Evolutionary conservation across 1,284 basidiomycete genomes (phyloP).

Genomic region (Tilletia horrida): DNA sequence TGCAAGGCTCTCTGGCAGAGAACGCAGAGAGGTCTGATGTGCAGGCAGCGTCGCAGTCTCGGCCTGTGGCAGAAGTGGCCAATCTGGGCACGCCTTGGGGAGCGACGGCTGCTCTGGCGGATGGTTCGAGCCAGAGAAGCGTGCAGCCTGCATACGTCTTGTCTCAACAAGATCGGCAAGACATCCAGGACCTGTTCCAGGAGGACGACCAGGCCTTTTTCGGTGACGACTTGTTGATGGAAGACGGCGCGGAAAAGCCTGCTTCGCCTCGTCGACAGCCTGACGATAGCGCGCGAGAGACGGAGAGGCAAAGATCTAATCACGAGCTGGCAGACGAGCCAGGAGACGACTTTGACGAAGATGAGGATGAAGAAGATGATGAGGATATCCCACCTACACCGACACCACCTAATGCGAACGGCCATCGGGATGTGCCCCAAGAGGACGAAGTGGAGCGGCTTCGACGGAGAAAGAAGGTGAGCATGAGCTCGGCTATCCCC

Average conservation of each 20-base stretch:
- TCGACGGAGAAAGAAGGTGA: slow-evolving; percentile 13
- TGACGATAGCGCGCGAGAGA: too few relatives aligned
- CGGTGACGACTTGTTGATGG: background rate
- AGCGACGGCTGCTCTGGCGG: slow-evolving; percentile 1
- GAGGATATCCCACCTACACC: slow-evolving; percentile 4
- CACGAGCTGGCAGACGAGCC: background rate
- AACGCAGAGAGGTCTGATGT: background rate
- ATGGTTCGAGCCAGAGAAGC: background rate
- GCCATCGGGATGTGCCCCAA: background rate
- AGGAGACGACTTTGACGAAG: background rate
- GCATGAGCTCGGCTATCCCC: background rate
- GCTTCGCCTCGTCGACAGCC: background rate
- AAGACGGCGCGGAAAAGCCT: background rate
- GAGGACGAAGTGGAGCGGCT: slow-evolving; percentile 7
- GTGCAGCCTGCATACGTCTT: background rate
- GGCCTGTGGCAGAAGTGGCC: background rate
- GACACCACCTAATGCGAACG: background rate
- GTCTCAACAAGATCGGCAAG: background rate
- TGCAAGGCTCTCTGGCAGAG: background rate
- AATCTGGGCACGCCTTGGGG: slow-evolving; percentile 4
- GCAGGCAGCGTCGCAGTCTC: background rate
- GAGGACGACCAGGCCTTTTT: slow-evolving; percentile 7
- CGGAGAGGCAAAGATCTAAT: too few relatives aligned
- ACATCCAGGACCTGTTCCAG: background rate
- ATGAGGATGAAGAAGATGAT: slow-evolving; percentile 5